Percentiles rank a stretch among this genome's conserved stretches.
phyloP scores from a whole-genome alignment of 164 flowering plant species.

The Akebia trifoliata region DNA sequence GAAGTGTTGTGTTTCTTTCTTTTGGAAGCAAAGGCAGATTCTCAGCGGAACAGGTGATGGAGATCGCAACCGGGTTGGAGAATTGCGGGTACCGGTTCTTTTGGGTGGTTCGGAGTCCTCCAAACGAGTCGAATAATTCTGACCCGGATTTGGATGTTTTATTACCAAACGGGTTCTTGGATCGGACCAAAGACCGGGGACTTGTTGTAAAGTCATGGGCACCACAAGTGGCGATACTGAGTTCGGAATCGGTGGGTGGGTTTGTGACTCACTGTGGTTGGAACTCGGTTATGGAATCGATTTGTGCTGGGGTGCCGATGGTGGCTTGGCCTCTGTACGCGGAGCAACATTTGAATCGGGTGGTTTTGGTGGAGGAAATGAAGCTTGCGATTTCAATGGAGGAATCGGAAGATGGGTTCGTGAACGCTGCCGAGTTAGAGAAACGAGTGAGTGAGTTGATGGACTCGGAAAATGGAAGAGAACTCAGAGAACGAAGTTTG shows the following conservation, averaged over 20 bases:
- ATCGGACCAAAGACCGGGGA: slow-evolving; percentile 27
- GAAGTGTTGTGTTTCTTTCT: slow-evolving; percentile 38
- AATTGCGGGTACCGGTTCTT: slow-evolving; percentile 33
- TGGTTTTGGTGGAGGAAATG: slow-evolving; percentile 32
- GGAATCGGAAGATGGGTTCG: slow-evolving; percentile 22
- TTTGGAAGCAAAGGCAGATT: slow-evolving; percentile 42
- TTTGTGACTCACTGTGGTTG: slow-evolving; percentile 51
- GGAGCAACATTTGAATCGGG: slow-evolving; percentile 32
- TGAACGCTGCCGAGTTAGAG: slow-evolving; percentile 29
- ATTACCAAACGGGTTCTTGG: slow-evolving; percentile 37
- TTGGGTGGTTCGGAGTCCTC: slow-evolving; percentile 45
- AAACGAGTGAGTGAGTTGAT: slow-evolving; percentile 25
- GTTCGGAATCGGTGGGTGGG: slow-evolving; percentile 33
- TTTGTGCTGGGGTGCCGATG: slow-evolving; percentile 43
- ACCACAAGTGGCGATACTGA: slow-evolving; percentile 38
- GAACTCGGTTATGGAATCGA: slow-evolving; percentile 42
- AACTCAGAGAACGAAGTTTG: slow-evolving; percentile 14
- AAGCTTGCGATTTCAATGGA: slow-evolving; percentile 23
- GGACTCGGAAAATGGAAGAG: slow-evolving; percentile 28
- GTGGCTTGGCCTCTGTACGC: slow-evolving; percentile 48
- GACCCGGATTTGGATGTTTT: slow-evolving; percentile 25
- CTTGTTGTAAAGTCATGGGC: slow-evolving; percentile 40
- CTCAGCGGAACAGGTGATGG: slow-evolving; percentile 27
- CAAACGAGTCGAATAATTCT: slow-evolving; percentile 6
- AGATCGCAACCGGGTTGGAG: slow-evolving; percentile 43